phyloP scores from a whole-genome alignment of 768 basidiomycete genomes.

The Collybia nuda region DNA sequence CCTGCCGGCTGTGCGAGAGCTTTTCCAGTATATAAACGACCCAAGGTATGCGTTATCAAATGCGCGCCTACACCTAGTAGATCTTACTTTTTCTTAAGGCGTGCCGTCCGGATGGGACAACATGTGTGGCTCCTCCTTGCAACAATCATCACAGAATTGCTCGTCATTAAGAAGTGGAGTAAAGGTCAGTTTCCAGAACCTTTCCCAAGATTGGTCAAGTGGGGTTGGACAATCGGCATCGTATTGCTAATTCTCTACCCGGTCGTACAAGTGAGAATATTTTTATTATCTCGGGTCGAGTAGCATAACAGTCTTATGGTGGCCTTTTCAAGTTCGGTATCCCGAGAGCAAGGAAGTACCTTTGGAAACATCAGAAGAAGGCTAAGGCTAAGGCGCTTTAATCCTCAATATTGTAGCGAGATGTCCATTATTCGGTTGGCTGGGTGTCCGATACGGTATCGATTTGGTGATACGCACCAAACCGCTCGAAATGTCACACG shows the following conservation, averaged over 20 bases:
- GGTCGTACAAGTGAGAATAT: conserved; percentile 51
- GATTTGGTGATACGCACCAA: too few relatives aligned
- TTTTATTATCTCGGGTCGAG: too few relatives aligned
- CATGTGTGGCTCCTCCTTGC: conserved; percentile 87
- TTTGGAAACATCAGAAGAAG: conserved; percentile 40
- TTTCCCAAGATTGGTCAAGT: conserved; percentile 59
- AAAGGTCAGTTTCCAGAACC: conserved; percentile 66
- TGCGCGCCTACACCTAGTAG: not conserved
- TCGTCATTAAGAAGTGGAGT: conserved; percentile 84
- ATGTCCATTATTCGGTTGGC: not conserved
- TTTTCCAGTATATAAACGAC: conserved; percentile 82
- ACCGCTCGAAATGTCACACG: too few relatives aligned
- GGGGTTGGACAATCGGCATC: conserved; percentile 64
- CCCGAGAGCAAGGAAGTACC: conserved; percentile 54
- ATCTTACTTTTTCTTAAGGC: conserved; percentile 38
- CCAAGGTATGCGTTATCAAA: conserved; percentile 51
- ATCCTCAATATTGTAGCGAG: not conserved
- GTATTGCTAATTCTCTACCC: conserved; percentile 71
- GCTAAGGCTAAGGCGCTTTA: conserved; percentile 29
- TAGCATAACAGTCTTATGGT: conserved; percentile 5
- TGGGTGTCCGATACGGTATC: too few relatives aligned
- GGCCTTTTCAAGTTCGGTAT: conserved; percentile 57
- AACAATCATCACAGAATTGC: conserved; percentile 79
- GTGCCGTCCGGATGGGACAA: conserved; percentile 86
- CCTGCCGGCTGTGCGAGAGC: conserved; percentile 82